These are phyloP conservation scores for Coniochaeta prunicola DNA, from an alignment of 2,329 filamentous ascomycete genomes.

Conservation along the genomic window DNA sequence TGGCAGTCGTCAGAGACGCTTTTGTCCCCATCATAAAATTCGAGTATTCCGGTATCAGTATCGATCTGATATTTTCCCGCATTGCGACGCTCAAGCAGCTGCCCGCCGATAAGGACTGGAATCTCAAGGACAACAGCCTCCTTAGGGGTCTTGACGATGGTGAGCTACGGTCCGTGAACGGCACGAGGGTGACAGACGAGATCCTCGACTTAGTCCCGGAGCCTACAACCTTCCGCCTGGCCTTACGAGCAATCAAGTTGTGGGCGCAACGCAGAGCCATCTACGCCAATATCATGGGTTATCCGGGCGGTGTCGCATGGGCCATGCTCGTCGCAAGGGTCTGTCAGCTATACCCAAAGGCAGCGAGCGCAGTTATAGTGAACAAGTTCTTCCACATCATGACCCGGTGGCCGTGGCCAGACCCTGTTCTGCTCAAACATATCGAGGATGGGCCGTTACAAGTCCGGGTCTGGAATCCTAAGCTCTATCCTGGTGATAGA, in stretches of 20 bases:
- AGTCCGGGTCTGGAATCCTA: slow-evolving; percentile 90
- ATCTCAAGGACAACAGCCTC: slow-evolving; percentile 75
- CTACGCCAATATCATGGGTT: slow-evolving; percentile 94
- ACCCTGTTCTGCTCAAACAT: slow-evolving; percentile 82
- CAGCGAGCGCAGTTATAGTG: slow-evolving; percentile 80
- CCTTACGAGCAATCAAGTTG: slow-evolving; percentile 86
- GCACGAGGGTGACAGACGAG: slow-evolving; percentile 88
- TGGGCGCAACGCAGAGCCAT: slow-evolving; percentile 92
- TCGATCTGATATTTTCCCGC: slow-evolving; percentile 86
- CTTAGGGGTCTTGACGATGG: slow-evolving; percentile 80
- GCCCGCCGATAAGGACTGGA: slow-evolving; percentile 58
- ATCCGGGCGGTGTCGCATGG: slow-evolving; percentile 95
- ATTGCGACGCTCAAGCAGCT: slow-evolving; percentile 65
- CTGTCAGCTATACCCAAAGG: slow-evolving; percentile 92
- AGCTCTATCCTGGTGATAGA: slow-evolving; percentile 72
- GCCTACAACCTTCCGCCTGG: slow-evolving; percentile 80
- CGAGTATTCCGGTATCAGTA: slow-evolving; percentile 82
- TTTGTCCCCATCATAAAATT: slow-evolving; percentile 98
- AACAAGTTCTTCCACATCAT: slow-evolving; percentile 94
- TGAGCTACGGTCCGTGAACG: slow-evolving; percentile 85
- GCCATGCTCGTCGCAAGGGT: slow-evolving; percentile 95
- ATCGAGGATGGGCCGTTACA: slow-evolving; percentile 77
- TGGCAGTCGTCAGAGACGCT: slow-evolving; percentile 80
- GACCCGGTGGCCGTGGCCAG: slow-evolving; percentile 86
- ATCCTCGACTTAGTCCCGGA: slow-evolving; percentile 86